Conservation (phyloP, 2,329 filamentous ascomycete genomes). For the Keithomyces neogunnii region DNA sequence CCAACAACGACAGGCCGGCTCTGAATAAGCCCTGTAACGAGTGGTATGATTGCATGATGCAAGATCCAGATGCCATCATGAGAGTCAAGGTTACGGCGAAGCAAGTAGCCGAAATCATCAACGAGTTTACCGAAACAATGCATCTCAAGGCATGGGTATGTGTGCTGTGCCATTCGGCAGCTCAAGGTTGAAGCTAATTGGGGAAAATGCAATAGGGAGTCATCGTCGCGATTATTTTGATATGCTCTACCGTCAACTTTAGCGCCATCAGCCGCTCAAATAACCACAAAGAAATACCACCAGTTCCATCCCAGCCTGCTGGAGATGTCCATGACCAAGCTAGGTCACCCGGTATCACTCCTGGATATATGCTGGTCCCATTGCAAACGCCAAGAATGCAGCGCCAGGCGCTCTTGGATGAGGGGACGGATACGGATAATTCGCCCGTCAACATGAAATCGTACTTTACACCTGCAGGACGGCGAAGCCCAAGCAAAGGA, state of each 20-base stretch:
- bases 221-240: slow-evolving; percentile 39
- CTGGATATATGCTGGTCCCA: slow-evolving; percentile 42
- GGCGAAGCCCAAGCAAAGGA: slow-evolving; percentile 40
- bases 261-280: slow-evolving; percentile 28
- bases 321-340: slow-evolving; percentile 11
- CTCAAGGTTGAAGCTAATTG: background rate
- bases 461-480: slow-evolving; percentile 35
- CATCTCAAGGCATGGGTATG: slow-evolving; percentile 66
- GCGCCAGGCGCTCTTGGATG: slow-evolving; percentile 33
- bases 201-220: slow-evolving; percentile 31
- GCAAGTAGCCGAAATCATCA: slow-evolving; percentile 87
- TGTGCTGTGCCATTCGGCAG: slow-evolving; percentile 2
- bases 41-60: slow-evolving; percentile 84
- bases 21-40: slow-evolving; percentile 64
- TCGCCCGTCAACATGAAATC: slow-evolving; percentile 36
- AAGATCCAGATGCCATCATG: slow-evolving; percentile 70
- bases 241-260: slow-evolving; percentile 43
- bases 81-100: slow-evolving; percentile 74
- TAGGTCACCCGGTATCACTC: slow-evolving; percentile 22
- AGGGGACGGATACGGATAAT: slow-evolving; percentile 43
- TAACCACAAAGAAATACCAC: slow-evolving; percentile 1
- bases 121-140: slow-evolving; percentile 86
- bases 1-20: slow-evolving; percentile 56
- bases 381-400: slow-evolving; percentile 39
- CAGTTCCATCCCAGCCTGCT: slow-evolving; percentile 9